Evolutionary conservation across 495 filamentous ascomycete genomes (phyloP).

Genomic region (Pyrenopolyporus hunteri): DNA sequence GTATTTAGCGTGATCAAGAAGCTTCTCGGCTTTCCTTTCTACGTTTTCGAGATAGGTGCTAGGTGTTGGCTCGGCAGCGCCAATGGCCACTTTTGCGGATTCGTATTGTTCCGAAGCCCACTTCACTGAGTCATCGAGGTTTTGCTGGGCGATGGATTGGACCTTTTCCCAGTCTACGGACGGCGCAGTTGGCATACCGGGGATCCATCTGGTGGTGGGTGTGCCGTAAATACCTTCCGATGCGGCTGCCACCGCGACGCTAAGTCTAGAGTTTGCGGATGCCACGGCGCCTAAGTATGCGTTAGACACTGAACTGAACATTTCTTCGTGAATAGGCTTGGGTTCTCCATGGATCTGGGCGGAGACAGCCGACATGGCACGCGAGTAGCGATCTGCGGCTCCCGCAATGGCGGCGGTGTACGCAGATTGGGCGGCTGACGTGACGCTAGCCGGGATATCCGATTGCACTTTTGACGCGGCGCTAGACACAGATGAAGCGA

Average conservation of each 20-base stretch:
- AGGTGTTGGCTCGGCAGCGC: slow-evolving; percentile 58
- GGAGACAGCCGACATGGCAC: slow-evolving; percentile 69
- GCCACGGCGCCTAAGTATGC: slow-evolving; percentile 71
- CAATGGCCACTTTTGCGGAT: slow-evolving; percentile 62
- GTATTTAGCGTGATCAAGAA: slow-evolving; percentile 66
- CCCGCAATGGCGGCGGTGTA: slow-evolving; percentile 66
- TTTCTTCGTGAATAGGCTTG: slow-evolving; percentile 64
- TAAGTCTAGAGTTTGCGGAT: slow-evolving; percentile 63
- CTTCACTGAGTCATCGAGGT: slow-evolving; percentile 66
- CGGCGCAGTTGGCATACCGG: slow-evolving; percentile 40
- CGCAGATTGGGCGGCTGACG: slow-evolving; percentile 57
- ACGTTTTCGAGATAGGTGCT: slow-evolving; percentile 53
- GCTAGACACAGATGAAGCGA: slow-evolving; percentile 61
- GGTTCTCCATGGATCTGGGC: slow-evolving; percentile 70
- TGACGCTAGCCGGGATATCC: slow-evolving; percentile 43
- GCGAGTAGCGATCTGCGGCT: slow-evolving; percentile 68
- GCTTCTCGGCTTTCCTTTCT: slow-evolving; percentile 60
- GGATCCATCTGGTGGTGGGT: slow-evolving; percentile 43
- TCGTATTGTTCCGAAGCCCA: slow-evolving; percentile 70
- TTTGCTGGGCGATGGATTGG: slow-evolving; percentile 67
- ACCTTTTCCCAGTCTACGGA: slow-evolving; percentile 47
- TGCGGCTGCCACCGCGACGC: slow-evolving; percentile 55
- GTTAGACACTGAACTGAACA: slow-evolving; percentile 69
- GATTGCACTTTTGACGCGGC: slow-evolving; percentile 67
- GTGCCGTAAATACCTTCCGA: slow-evolving; percentile 54